A percentile compares a stretch with the other conserved stretches of the same genome.
Conservation (phyloP, 257 asterid species). For the Solanum commersonii region DNA sequence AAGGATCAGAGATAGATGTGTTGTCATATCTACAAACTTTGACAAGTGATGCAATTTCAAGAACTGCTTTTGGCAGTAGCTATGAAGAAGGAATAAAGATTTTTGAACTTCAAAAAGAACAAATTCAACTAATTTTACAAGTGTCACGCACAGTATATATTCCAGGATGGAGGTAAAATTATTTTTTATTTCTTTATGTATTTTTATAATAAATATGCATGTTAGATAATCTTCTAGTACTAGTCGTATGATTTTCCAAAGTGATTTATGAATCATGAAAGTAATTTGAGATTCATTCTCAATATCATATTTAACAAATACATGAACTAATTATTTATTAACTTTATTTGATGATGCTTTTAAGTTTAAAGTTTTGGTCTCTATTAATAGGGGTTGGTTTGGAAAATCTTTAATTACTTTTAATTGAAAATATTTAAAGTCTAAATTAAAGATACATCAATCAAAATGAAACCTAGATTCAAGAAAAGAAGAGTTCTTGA, state of each 20-base stretch:
- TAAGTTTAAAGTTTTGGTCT: not conserved
- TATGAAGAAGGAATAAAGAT: slow-evolving; percentile 7
- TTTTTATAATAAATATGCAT: not conserved
- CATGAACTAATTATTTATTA: not conserved
- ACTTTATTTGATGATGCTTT: not conserved
- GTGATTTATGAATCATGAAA: not conserved
- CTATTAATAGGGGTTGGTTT: not conserved
- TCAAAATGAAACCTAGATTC: not conserved
- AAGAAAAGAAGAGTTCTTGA: not conserved
- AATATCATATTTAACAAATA: not conserved
- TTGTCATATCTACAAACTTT: slow-evolving; percentile 4
- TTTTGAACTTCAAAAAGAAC: slow-evolving; percentile 10
- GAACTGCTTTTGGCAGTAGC: not conserved
- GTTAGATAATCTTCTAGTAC: not conserved
- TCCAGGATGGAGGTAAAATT: slow-evolving; percentile 4
- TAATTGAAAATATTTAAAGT: not conserved
- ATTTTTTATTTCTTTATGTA: no score
- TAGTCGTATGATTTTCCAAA: not conserved
- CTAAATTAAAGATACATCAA: not conserved
- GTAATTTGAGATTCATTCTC: not conserved
- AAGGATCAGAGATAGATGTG: slow-evolving; percentile 1
- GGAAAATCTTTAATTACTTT: not conserved
- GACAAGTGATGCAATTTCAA: slow-evolving; percentile 14
- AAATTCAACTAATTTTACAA: not conserved
- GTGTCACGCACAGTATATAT: not conserved